Base-by-base conservation (phyloP, 352 stramenopile genomes). In the Thalassiosira sp. region DNA sequence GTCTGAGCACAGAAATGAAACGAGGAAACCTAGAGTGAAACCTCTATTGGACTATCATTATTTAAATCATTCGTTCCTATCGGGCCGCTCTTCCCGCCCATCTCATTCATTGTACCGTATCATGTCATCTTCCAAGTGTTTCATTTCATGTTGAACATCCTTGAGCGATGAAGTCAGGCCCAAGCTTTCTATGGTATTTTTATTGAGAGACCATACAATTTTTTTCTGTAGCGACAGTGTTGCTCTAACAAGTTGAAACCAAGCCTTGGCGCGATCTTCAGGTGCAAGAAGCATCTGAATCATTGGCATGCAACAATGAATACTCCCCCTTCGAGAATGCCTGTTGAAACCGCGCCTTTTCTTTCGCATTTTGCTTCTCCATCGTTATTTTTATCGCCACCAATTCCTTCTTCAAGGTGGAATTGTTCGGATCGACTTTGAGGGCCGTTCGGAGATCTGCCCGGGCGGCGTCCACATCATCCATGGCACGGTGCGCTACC, bases 401-500 rank as follows among this genome's bases (percentile, higher is more conserved):
- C 13, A 91, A 33, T 61, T 93, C 87, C 49, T 89, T 86, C 28
- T 83, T 81, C 5, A 88, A 77, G 3, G 84, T 56, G 1, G 37
- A 61, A 70, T 90, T 91, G 6, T 28, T 72, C 0, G 77, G 62
- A 62, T 93, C 87, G 2, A 68, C 11, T 25, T 82, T 62, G 8
- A 86, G 60, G 0, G 78, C 87, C 10, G 51, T 8, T 40, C 79
- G 82, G 11, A 91, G 69, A 76, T 90, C 83, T 0, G 27, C 33
- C 16, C 63, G 65, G n/a, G 85, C 85, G 3, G 63, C 49, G 27
- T 89, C 81, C 11, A 82, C 66, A 20, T 95, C 86, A 11, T 87
- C 88, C 40, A 97, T 61, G 24, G 86, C 89, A 28, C 95, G 86
- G 54, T 88, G 78, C 5, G 91, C 93, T 13, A 95, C 49, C 0